Conservation (phyloP, 345 rosid species). For the Melastoma malabathricum region DNA sequence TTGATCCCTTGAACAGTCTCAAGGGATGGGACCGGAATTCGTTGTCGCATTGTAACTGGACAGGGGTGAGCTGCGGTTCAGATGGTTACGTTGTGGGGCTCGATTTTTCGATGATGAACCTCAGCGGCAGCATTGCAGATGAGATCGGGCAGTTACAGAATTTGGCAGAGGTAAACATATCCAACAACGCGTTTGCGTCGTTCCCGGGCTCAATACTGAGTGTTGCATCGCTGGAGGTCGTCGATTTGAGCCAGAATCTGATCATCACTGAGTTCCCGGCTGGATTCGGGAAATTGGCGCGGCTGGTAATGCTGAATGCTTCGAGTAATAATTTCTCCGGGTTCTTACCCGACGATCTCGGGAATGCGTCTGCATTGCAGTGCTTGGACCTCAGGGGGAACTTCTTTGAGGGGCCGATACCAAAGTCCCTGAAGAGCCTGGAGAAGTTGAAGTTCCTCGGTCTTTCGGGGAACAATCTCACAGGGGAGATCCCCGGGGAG, state of each 20-base stretch:
- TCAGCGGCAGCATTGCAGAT: slow-evolving; percentile 52
- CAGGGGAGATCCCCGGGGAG: slow-evolving; percentile 55
- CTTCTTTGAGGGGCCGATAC: slow-evolving; percentile 67
- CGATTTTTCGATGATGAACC: slow-evolving; percentile 70
- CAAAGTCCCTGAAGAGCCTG: slow-evolving; percentile 49
- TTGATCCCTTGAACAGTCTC: slow-evolving; percentile 52
- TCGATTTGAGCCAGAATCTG: slow-evolving; percentile 71
- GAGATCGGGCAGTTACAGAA: slow-evolving; percentile 34
- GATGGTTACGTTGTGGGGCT: slow-evolving; percentile 54
- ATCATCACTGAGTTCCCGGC: slow-evolving; percentile 35
- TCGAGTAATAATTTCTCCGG: slow-evolving; percentile 78
- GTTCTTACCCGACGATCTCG: slow-evolving; percentile 56
- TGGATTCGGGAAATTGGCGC: slow-evolving; percentile 43
- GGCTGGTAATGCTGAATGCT: slow-evolving; percentile 55
- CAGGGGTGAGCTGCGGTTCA: slow-evolving; percentile 64
- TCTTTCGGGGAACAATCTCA: slow-evolving; percentile 80
- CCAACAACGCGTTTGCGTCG: slow-evolving; percentile 47
- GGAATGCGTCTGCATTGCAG: slow-evolving; percentile 46
- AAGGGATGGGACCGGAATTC: slow-evolving; percentile 38
- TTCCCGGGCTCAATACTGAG: slow-evolving; percentile 34
- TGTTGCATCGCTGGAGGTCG: slow-evolving; percentile 34
- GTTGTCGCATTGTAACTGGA: slow-evolving; percentile 59
- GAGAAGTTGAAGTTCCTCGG: slow-evolving; percentile 71
- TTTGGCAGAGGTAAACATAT: slow-evolving; percentile 55
- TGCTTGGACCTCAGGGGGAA: slow-evolving; percentile 79